phyloP scores from a whole-genome alignment of 1,284 basidiomycete species.

The Agroathelia rolfsii region DNA sequence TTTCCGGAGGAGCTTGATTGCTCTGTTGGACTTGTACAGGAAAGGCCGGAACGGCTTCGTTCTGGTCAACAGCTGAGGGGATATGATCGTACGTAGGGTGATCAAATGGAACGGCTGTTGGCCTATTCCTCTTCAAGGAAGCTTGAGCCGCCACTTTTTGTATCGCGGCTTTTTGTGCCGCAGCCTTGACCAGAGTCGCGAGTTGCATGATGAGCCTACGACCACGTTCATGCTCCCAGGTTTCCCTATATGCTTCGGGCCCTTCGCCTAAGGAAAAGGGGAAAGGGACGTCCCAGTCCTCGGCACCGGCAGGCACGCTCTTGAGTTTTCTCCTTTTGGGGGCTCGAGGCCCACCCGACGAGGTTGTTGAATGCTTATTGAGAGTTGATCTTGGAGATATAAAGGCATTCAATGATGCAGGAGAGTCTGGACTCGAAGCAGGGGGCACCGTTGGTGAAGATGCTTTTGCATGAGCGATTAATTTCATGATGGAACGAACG shows the following conservation, averaged over 20 bases:
- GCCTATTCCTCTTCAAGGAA: too few species aligned
- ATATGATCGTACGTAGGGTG: too few species aligned
- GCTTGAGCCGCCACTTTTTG: too few species aligned
- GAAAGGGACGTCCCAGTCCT: constrained; percentile 72
- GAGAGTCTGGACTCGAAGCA: constrained; percentile 1
- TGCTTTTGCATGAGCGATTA: constrained; percentile 25
- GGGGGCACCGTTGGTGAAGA: neutral
- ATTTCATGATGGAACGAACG: constrained; percentile 45
- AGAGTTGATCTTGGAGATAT: constrained; percentile 7
- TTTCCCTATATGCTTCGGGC: constrained; percentile 44
- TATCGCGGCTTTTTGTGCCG: constrained; percentile 43
- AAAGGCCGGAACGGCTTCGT: too few species aligned
- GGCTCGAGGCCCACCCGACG: constrained; percentile 15
- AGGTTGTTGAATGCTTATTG: constrained; percentile 9
- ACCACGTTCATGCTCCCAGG: constrained; percentile 53
- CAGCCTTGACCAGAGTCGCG: constrained; percentile 46
- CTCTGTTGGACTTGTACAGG: too few species aligned
- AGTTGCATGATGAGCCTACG: constrained; percentile 54
- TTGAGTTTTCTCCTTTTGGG: constrained; percentile 53
- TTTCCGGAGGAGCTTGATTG: too few species aligned
- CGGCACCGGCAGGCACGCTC: constrained; percentile 63
- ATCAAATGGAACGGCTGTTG: too few species aligned
- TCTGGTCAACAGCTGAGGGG: too few species aligned
- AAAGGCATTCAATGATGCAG: constrained; percentile 1
- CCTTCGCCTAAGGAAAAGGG: constrained; percentile 63